Conservation (phyloP, 306 rosid species). For the Elaeagnus macrophylla region DNA sequence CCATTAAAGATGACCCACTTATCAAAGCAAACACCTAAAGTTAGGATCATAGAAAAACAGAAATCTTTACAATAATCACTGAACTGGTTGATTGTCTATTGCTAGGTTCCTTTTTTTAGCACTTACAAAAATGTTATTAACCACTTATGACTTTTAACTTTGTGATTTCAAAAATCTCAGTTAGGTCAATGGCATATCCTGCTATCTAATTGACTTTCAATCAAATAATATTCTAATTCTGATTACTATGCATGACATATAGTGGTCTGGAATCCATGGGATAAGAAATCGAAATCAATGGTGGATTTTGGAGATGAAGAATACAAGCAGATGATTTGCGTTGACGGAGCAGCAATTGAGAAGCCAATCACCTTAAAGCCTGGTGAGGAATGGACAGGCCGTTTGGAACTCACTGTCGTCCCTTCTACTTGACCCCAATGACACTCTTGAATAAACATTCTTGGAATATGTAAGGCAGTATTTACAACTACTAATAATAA, state of each 20-base stretch:
- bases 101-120: no score
- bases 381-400: conserved; percentile 84
- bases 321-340: conserved; percentile 76
- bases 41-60: background rate
- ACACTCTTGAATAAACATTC: conserved; percentile 18
- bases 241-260: background rate
- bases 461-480: background rate
- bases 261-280: conserved; percentile 99
- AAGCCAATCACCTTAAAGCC: conserved; percentile 66
- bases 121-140: no score
- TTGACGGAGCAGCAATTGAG: conserved; percentile 76
- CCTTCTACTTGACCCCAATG: conserved; percentile 45
- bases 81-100: no score
- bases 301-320: conserved; percentile 81
- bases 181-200: no score
- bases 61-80: no score
- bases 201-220: no score
- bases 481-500: background rate
- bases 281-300: conserved; percentile 50
- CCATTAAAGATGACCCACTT: background rate
- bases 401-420: conserved; percentile 57
- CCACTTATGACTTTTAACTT: no score
- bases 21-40: background rate
- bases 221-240: no score
- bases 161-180: no score